A percentile compares a stretch with the other conserved stretches of the same genome.
These are phyloP conservation scores for Botryotinia convoluta DNA, from an alignment of 2,329 filamentous ascomycete species.

Conservation along the genomic window DNA sequence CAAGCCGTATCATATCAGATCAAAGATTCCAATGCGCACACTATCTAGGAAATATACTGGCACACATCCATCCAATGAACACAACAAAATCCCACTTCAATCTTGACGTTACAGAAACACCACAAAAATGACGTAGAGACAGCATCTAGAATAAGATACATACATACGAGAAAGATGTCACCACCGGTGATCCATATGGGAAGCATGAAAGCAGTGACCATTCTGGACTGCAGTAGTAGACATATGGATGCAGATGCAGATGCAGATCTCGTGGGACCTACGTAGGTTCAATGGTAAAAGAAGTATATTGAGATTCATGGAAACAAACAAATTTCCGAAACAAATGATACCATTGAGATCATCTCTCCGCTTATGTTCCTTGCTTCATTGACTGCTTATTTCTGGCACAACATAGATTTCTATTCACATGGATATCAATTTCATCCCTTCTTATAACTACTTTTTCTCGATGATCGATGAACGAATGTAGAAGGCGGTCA, in stretches of 20 bases:
- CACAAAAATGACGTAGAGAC: neutral
- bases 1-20: neutral
- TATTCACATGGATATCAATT: neutral
- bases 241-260: neutral
- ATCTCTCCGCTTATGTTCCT: neutral
- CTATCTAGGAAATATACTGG: neutral
- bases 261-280: neutral
- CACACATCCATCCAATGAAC: neutral
- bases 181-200: neutral
- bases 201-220: neutral
- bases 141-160: neutral
- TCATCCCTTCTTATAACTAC: neutral
- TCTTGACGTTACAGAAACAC: neutral
- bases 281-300: neutral
- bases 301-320: neutral
- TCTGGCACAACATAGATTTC: neutral
- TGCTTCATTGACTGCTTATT: neutral
- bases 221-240: neutral
- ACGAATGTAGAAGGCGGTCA: neutral
- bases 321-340: neutral
- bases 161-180: neutral
- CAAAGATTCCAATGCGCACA: neutral
- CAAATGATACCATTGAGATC: neutral
- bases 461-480: neutral
- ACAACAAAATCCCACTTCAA: neutral